phyloP scores from a whole-genome alignment of 2,329 filamentous ascomycete genomes.

The Microcyclosporella mali region DNA sequence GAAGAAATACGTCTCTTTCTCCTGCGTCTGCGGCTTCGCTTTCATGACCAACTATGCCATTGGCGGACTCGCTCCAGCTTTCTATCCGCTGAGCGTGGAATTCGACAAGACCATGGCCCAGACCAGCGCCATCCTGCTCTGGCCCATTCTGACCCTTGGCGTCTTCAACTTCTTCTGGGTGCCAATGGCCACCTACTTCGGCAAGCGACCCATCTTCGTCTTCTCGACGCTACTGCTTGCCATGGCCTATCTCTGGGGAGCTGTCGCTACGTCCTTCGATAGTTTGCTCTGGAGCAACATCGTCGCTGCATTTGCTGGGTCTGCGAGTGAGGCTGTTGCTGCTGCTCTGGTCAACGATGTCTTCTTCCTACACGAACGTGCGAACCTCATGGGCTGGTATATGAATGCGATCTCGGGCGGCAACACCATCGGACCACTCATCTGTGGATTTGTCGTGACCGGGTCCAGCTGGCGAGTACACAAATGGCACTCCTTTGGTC shows the following conservation, averaged over 20 bases:
- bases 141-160: constrained; percentile 43
- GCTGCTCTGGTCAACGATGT: constrained; percentile 35
- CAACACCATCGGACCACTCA: constrained; percentile 36
- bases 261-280: constrained; percentile 36
- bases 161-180: constrained; percentile 51
- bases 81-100: constrained; percentile 40
- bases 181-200: constrained; percentile 43
- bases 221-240: constrained; percentile 41
- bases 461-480: constrained; percentile 37
- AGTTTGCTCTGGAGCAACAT: constrained; percentile 43
- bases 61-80: constrained; percentile 40
- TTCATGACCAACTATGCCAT: constrained; percentile 44
- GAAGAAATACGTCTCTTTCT: constrained; percentile 45
- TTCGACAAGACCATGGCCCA: constrained; percentile 43
- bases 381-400: constrained; percentile 35
- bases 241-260: constrained; percentile 44
- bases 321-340: constrained; percentile 41
- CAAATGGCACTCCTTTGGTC: constrained; percentile 35
- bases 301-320: constrained; percentile 41
- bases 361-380: constrained; percentile 32
- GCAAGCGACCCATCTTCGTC: constrained; percentile 45
- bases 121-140: constrained; percentile 36
- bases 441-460: constrained; percentile 38
- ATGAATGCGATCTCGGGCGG: constrained; percentile 37
- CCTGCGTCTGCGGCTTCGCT: constrained; percentile 41